Evolutionary conservation across 192 early-diverging fungal species (phyloP).

Genomic region (Coemansia sp.): DNA sequence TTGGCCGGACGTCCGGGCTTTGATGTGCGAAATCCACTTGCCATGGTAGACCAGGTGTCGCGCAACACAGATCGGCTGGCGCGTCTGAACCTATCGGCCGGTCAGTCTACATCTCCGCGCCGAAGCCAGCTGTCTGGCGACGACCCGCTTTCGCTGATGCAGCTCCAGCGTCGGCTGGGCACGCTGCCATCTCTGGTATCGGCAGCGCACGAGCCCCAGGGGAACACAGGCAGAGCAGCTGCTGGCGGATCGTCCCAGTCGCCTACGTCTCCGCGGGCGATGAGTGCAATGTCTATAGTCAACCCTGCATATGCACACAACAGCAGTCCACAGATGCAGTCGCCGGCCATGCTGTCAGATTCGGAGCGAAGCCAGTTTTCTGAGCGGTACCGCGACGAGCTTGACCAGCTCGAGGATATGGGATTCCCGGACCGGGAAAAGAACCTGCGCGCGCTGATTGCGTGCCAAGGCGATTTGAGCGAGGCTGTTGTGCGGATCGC

Average conservation of each 20-base stretch:
- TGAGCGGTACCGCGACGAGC: constrained; percentile 66
- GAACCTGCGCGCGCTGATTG: constrained; percentile 84
- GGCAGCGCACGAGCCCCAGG: constrained; percentile 3
- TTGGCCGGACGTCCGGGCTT: constrained; percentile 8
- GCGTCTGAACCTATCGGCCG: constrained; percentile 31
- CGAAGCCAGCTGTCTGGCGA: constrained; percentile 5
- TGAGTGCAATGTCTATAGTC: constrained; percentile 24
- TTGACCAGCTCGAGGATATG: constrained; percentile 87
- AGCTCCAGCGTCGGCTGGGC: constrained; percentile 9
- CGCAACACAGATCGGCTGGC: constrained; percentile 38
- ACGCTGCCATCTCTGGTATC: constrained; percentile 4
- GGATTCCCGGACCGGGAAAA: constrained; percentile 82
- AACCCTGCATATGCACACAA: constrained; percentile 7
- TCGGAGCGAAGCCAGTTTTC: constrained; percentile 6
- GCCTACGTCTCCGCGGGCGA: constrained; percentile 14
- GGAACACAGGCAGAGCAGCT: background rate
- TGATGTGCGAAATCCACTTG: constrained; percentile 29
- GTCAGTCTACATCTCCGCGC: constrained; percentile 11
- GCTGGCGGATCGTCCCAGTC: background rate
- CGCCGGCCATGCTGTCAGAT: constrained; percentile 5
- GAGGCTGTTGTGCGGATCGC: constrained; percentile 65
- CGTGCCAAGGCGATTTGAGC: constrained; percentile 81
- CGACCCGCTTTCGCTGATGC: constrained; percentile 2
- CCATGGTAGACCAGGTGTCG: constrained; percentile 34
- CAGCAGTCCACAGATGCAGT: background rate